Base-by-base conservation (phyloP, 441 rosid genomes). In the Populus hybrid region DNA sequence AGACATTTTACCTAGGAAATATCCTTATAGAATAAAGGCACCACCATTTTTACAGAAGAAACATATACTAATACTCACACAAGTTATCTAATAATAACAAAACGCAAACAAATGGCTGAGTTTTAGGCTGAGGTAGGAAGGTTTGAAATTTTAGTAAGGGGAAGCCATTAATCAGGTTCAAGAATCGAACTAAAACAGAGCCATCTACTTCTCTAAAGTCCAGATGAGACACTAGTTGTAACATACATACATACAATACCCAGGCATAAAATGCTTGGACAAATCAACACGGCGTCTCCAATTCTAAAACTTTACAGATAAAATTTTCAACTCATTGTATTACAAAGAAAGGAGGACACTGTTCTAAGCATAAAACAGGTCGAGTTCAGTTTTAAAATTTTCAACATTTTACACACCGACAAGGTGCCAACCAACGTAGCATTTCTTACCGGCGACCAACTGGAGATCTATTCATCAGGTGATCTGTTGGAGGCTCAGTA, bases 401-500 rank as follows among this genome's bases (percentile, higher is more conserved):
- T 28, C 16, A 24, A 32, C 34, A 36, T 36, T 12, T 18, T 50
- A 50, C 16, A 30, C 32, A 30, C 32, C 32, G 32, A 30, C 32
- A 30, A 30, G 32, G 32, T 30, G 32, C 32, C 32, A 30, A 30
- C 32, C 32, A 30, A 30, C 32, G 32, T 30, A 30, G 32, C 32
- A 30, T 61, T 81, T 28, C 84, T 81, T 81, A 96, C 99, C 90
- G 90, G 72, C 98, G 90, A 65, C 99, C 98, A 73, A 96, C 98
- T 67, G 99, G 99, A 18, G 90, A 38, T 74, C 99, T 83, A 30
- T 83, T 84, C 99, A 96, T 85, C 77, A 96, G 85, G 83, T 96
- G 97, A 82, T 96, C 97, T 1, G 92, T 93, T n/a, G 99, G 99
- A 75, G 98, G 98, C 82, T 96, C 99, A 7, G 99, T 96, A 74